These are phyloP conservation scores for Bipolaris sorokiniana DNA, from an alignment of 2,329 filamentous ascomycete genomes.

Conservation along the genomic window DNA sequence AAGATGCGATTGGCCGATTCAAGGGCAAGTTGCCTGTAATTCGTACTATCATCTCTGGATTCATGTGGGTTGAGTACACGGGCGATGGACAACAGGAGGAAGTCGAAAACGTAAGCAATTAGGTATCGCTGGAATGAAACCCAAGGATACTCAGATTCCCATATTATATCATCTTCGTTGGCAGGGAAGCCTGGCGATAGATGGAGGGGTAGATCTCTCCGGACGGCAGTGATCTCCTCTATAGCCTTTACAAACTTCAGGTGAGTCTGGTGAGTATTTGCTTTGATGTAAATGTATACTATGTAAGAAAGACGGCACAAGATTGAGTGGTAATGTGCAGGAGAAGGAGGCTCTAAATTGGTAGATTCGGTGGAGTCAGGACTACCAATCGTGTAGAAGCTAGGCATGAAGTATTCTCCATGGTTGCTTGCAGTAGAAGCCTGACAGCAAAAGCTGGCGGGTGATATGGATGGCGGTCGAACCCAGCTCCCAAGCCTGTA, in stretches of 20 bases:
- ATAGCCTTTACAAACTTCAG: slow-evolving; percentile 19
- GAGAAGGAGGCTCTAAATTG: slow-evolving; percentile 10
- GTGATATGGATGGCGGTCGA: slow-evolving; percentile 16
- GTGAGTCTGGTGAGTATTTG: slow-evolving; percentile 18
- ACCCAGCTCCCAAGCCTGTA: slow-evolving; percentile 19
- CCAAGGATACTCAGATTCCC: slow-evolving; percentile 17
- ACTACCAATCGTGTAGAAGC: not conserved
- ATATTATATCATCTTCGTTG: slow-evolving; percentile 13
- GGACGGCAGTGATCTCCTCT: slow-evolving; percentile 10
- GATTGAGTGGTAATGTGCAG: slow-evolving; percentile 18
- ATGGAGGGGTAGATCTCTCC: slow-evolving; percentile 9
- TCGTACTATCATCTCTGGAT: slow-evolving; percentile 2
- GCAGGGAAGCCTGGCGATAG: slow-evolving; percentile 13
- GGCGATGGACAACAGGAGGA: slow-evolving; percentile 14
- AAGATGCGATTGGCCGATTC: slow-evolving; percentile 13
- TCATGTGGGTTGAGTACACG: slow-evolving; percentile 11
- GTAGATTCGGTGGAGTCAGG: slow-evolving; percentile 5
- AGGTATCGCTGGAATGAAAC: slow-evolving; percentile 20
- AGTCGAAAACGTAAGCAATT: slow-evolving; percentile 15
- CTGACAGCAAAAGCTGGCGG: slow-evolving; percentile 20
- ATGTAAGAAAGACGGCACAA: slow-evolving; percentile 18
- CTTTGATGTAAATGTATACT: slow-evolving; percentile 20
- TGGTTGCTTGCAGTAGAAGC: slow-evolving; percentile 10
- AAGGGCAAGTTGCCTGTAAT: slow-evolving; percentile 10
- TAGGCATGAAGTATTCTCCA: slow-evolving; percentile 7